phyloP scores from a whole-genome alignment of 2,329 filamentous ascomycete genomes.

The Westerdykella aurantiaca region DNA sequence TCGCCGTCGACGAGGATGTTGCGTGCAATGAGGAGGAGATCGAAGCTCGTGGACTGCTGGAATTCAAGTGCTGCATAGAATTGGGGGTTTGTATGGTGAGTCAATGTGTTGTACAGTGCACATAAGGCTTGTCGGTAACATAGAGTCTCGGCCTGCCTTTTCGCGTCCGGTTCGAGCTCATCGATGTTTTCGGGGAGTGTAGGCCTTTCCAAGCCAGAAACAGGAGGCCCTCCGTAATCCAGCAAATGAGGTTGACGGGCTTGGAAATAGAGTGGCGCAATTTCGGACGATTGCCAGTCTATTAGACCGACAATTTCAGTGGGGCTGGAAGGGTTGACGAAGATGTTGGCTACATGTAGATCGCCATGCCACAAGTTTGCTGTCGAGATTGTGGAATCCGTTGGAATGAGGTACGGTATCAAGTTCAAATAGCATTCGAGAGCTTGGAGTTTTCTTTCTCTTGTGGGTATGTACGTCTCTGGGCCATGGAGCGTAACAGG shows the following conservation, averaged over 20 bases:
- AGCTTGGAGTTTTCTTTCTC: slow-evolving; percentile 28
- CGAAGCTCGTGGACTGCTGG: slow-evolving; percentile 21
- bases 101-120: slow-evolving; percentile 23
- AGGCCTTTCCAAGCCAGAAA: slow-evolving; percentile 24
- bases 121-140: slow-evolving; percentile 26
- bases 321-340: slow-evolving; percentile 28
- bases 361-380: slow-evolving; percentile 35
- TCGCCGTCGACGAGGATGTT: slow-evolving; percentile 35
- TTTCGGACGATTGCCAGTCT: slow-evolving; percentile 33
- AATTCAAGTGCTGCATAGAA: slow-evolving; percentile 30
- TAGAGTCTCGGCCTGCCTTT: slow-evolving; percentile 18
- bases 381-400: slow-evolving; percentile 18
- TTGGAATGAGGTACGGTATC: slow-evolving; percentile 21
- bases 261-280: slow-evolving; percentile 31
- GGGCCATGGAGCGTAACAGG: slow-evolving; percentile 34
- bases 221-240: slow-evolving; percentile 29
- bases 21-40: slow-evolving; percentile 27
- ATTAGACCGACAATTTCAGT: slow-evolving; percentile 29
- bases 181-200: slow-evolving; percentile 16
- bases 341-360: slow-evolving; percentile 37
- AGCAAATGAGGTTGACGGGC: slow-evolving; percentile 15
- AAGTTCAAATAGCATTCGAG: slow-evolving; percentile 26
- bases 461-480: slow-evolving; percentile 33
- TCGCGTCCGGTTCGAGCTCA: slow-evolving; percentile 14
- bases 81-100: slow-evolving; percentile 15